Base-by-base conservation (phyloP, 768 basidiomycete genomes). In the Suillus fuscotomentosus region DNA sequence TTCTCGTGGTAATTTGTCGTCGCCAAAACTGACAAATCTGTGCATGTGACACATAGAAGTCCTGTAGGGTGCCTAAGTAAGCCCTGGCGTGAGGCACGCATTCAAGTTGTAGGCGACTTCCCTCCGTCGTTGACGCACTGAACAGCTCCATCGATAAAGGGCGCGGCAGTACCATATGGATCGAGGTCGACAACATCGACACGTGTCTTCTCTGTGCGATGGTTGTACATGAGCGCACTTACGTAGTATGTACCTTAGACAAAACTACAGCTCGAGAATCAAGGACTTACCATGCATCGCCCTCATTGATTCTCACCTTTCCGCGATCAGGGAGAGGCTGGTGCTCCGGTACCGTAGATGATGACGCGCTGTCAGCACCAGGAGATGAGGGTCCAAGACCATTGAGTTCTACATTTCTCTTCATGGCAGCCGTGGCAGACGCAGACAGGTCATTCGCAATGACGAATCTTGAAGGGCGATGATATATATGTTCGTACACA, bases 131-230 rank as follows among this genome's bases (percentile, higher is more conserved):
- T 85, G 10, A 97, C 81, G 63, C 87, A 87, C 70, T 98, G 95
- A 17, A 99, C 88, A 0, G 97, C 95, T 24, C 90, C 90, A 70
- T 99, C 97, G 34, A 99, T 90, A 74, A 99, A 99, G 3, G 97
- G 97, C 5, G 95, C 91, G 0, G 97, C 97, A 10, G 95, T 97
- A 1, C 97, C 97, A 71, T 99, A 99, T 0, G 97, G 97, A 74
- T 99, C 97, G 34, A 99, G 84, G 74, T 99, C 97, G n/a, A 99
- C 88, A 36, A 93, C 93, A 67, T 99, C 96, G 22, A 98, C 95
- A 3, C 89, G 86, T 13, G 82, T 77, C 54, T 81, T 83, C 60
- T 88, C 88, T 36, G 86, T 81, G 45, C 95, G 88, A 71, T 95
- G 95, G 55, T 83, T 84, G 73, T 97, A 99, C 93, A 99, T 95